Percentiles rank a stretch among this genome's conserved stretches.
Conservation (phyloP, 257 asterid genomes). For the Lantana camara region DNA sequence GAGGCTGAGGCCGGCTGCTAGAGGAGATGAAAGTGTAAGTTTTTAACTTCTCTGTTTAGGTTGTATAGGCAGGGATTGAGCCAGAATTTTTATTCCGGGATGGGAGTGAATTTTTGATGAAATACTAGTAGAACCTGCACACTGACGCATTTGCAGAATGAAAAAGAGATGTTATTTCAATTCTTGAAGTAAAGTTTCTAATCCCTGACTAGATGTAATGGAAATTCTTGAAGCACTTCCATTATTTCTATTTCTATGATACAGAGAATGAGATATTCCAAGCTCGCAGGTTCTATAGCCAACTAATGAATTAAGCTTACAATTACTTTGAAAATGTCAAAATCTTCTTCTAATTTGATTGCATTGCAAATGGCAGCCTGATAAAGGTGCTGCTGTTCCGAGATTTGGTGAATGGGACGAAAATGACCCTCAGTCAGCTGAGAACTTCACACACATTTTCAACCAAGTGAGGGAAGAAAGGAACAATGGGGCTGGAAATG, state of each 20-base stretch:
- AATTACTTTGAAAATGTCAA: background rate
- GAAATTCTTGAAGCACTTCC: background rate
- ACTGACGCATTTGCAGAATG: no score
- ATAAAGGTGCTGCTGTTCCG: constrained; percentile 79
- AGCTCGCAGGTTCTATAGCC: background rate
- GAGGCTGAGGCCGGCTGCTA: constrained; percentile 42
- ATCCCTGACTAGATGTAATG: background rate
- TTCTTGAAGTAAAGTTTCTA: no score
- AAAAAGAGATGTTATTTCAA: no score
- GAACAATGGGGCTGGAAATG: constrained; percentile 43
- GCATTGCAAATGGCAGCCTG: constrained; percentile 51
- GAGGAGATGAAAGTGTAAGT: constrained; percentile 74
- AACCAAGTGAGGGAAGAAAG: constrained; percentile 61
- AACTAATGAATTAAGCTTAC: background rate
- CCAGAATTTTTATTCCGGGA: no score
- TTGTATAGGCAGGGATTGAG: no score
- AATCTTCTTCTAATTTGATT: constrained; percentile 12
- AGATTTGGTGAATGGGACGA: constrained; percentile 92
- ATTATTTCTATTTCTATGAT: background rate
- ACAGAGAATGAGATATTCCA: background rate
- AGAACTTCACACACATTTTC: constrained; percentile 72
- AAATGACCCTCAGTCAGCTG: constrained; percentile 71
- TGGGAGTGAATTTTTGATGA: no score
- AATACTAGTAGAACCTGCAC: no score
- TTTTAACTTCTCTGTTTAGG: background rate